Evolutionary conservation across 2,329 filamentous ascomycete genomes (phyloP).

Genomic region (Pyrenochaeta sp.): DNA sequence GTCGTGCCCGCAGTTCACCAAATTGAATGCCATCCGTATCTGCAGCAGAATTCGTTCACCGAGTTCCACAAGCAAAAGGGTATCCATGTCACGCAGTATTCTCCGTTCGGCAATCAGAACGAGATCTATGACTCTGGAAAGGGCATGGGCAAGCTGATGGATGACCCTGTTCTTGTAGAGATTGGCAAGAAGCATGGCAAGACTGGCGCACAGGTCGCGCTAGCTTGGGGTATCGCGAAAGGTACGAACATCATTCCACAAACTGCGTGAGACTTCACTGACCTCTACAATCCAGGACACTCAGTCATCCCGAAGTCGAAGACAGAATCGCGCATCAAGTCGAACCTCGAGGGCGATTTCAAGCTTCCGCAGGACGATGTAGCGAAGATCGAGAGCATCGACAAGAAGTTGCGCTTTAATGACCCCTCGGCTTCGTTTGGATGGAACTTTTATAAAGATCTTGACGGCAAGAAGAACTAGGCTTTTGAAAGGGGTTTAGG

Average conservation of each 20-base stretch:
- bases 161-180: conserved; percentile 70
- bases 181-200: conserved; percentile 71
- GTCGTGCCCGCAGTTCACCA: conserved; percentile 44
- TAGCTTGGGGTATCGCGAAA: conserved; percentile 84
- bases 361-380: conserved; percentile 75
- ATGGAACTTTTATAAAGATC: conserved; percentile 65
- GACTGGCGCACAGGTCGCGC: conserved; percentile 81
- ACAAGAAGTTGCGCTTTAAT: conserved; percentile 71
- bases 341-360: conserved; percentile 68
- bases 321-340: conserved; percentile 40
- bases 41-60: conserved; percentile 38
- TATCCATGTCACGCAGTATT: conserved; percentile 47
- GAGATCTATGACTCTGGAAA: conserved; percentile 42
- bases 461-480: conserved; percentile 59
- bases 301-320: conserved; percentile 48
- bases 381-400: conserved; percentile 64
- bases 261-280: neutral
- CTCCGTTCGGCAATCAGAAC: conserved; percentile 47
- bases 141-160: conserved; percentile 50
- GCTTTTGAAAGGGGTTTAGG: neutral
- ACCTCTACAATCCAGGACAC: conserved; percentile 9
- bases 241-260: conserved; percentile 1
- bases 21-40: conserved; percentile 43
- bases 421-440: conserved; percentile 65
- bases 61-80: conserved; percentile 38